Evolutionary conservation across 2,329 filamentous ascomycete species (phyloP).

Genomic region (Chaetoscypha palmicola): DNA sequence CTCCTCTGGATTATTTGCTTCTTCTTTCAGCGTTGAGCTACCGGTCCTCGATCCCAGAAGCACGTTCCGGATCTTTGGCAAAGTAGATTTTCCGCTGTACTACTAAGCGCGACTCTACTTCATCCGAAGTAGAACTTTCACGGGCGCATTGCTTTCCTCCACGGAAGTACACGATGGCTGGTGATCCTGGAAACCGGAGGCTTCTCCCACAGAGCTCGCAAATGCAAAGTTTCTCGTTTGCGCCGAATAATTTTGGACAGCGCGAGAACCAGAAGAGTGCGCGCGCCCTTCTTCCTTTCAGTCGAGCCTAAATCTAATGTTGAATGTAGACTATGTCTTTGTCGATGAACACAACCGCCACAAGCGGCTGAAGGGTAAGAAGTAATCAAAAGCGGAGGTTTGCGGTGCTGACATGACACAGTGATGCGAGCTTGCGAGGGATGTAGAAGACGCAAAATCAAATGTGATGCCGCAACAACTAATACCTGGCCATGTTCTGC

Average conservation of each 20-base stretch:
- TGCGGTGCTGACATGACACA: slow-evolving; percentile 34
- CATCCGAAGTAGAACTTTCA: slow-evolving; percentile 4
- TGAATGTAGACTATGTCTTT: slow-evolving; percentile 83
- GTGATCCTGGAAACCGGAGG: slow-evolving; percentile 54
- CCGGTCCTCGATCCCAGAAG: slow-evolving; percentile 9
- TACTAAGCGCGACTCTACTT: background rate
- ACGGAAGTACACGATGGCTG: slow-evolving; percentile 44
- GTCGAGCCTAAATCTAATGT: too few species aligned
- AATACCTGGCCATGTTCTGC: slow-evolving; percentile 97
- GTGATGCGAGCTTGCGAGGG: slow-evolving; percentile 98
- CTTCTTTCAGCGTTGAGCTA: slow-evolving; percentile 5
- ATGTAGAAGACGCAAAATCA: slow-evolving; percentile 91
- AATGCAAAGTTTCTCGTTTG: slow-evolving; percentile 72
- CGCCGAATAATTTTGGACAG: slow-evolving; percentile 55
- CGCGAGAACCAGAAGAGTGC: slow-evolving; percentile 81
- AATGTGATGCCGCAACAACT: slow-evolving; percentile 93
- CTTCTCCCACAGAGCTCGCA: slow-evolving; percentile 60
- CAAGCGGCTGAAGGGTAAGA: slow-evolving; percentile 83
- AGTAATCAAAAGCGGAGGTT: background rate
- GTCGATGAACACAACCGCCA: slow-evolving; percentile 98
- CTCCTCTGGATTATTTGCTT: slow-evolving; percentile 8
- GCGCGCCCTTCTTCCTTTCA: slow-evolving; percentile 30
- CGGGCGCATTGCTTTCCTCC: slow-evolving; percentile 8
- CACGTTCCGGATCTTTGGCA: background rate
- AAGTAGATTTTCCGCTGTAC: background rate